Evolutionary conservation across 352 stramenopile species (phyloP).

Genomic region (Globisporangium canariense): DNA sequence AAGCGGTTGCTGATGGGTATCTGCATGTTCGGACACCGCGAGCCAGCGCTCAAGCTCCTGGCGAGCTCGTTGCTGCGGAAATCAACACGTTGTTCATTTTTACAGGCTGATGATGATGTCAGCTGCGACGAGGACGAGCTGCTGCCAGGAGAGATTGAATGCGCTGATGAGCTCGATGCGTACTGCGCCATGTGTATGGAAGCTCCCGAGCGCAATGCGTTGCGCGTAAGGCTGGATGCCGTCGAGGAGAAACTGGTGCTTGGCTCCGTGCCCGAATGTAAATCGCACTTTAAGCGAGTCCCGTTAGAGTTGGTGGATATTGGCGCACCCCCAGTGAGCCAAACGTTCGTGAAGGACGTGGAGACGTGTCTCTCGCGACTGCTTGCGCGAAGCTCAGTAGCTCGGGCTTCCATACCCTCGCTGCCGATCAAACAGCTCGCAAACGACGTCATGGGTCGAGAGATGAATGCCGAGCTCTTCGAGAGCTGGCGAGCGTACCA

Average conservation of each 20-base stretch:
- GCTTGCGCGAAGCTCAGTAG: background rate
- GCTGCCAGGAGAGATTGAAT: background rate
- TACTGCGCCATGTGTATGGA: slow-evolving; percentile 8
- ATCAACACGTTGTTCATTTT: slow-evolving; percentile 25
- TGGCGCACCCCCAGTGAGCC: slow-evolving; percentile 9
- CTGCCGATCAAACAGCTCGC: slow-evolving; percentile 24
- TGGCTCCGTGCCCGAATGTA: slow-evolving; percentile 1
- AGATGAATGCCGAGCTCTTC: slow-evolving; percentile 39
- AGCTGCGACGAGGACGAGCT: too few species aligned
- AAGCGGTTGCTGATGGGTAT: slow-evolving; percentile 23
- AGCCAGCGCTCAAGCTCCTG: slow-evolving; percentile 37
- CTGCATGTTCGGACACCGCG: slow-evolving; percentile 28
- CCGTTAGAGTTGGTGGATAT: slow-evolving; percentile 1
- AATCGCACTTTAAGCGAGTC: background rate
- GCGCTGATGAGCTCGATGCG: slow-evolving; percentile 18
- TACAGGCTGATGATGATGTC: slow-evolving; percentile 19
- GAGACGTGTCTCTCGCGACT: slow-evolving; percentile 16
- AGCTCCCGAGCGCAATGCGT: slow-evolving; percentile 16
- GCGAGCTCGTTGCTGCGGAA: slow-evolving; percentile 22
- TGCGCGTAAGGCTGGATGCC: slow-evolving; percentile 19
- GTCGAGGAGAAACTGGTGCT: slow-evolving; percentile 14
- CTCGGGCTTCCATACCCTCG: background rate
- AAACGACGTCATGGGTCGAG: slow-evolving; percentile 26
- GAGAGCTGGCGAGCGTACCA: slow-evolving; percentile 43
- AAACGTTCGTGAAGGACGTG: slow-evolving; percentile 16